Percentiles rank a stretch among this genome's conserved stretches.
phyloP scores from a whole-genome alignment of 2,329 filamentous ascomycete species.

The Akanthomyces muscarius region DNA sequence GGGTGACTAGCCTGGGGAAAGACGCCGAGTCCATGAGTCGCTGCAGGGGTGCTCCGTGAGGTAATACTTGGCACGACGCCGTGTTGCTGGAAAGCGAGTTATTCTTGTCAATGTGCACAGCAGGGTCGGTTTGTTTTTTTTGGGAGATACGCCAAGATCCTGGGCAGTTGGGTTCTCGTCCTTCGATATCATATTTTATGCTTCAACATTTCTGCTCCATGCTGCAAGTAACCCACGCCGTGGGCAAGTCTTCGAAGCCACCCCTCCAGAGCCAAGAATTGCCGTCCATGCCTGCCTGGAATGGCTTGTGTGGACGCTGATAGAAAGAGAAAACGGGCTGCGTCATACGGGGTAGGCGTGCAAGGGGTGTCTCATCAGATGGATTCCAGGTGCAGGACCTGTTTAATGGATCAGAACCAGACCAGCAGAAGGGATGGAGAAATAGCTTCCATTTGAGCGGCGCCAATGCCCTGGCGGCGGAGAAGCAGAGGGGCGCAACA shows the following conservation, averaged over 20 bases:
- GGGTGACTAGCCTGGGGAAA: constrained; percentile 26
- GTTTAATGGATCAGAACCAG: constrained; percentile 11
- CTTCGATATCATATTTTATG: background rate
- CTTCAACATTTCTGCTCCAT: constrained; percentile 1
- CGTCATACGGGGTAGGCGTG: constrained; percentile 26
- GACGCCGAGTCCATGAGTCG: constrained; percentile 18
- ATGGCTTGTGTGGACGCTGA: constrained; percentile 25
- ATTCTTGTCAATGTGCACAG: background rate
- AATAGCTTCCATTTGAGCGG: constrained; percentile 15
- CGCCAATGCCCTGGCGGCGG: constrained; percentile 11
- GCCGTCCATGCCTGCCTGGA: constrained; percentile 21
- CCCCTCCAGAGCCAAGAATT: constrained; percentile 11
- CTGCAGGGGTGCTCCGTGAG: constrained; percentile 5
- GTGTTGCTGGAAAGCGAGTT: background rate
- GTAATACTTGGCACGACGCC: background rate
- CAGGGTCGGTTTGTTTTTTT: background rate
- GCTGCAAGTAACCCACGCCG: constrained; percentile 18
- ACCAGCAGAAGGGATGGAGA: constrained; percentile 17
- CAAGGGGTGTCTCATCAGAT: constrained; percentile 34
- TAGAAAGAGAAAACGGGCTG: constrained; percentile 20
- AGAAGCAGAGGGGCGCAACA: background rate
- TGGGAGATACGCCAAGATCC: background rate
- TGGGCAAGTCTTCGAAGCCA: constrained; percentile 11
- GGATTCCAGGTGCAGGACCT: constrained; percentile 25
- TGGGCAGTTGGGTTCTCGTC: background rate